Conservation (phyloP, 2,329 filamentous ascomycete genomes). For the Trichoderma afroharzianum region DNA sequence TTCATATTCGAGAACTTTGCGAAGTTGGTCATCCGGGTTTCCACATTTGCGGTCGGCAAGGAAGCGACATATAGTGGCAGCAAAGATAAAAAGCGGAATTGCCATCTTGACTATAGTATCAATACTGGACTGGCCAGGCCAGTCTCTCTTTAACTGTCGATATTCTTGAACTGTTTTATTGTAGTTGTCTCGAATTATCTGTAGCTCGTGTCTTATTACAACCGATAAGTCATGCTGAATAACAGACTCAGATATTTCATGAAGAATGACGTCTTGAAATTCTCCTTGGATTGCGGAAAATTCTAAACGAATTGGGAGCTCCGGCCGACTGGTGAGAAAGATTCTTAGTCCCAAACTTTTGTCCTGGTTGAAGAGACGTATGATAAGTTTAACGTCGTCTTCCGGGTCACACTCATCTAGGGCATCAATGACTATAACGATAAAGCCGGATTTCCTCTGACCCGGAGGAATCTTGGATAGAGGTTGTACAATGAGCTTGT, state of each 20-base stretch:
- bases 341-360: slow-evolving; percentile 24
- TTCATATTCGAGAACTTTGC: slow-evolving; percentile 25
- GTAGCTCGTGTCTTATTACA: not conserved
- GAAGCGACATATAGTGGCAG: slow-evolving; percentile 32
- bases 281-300: slow-evolving; percentile 29
- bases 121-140: slow-evolving; percentile 3
- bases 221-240: not conserved
- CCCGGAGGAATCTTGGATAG: not conserved
- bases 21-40: slow-evolving; percentile 23
- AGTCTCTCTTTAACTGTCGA: not conserved
- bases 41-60: slow-evolving; percentile 22
- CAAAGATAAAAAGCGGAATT: slow-evolving; percentile 35
- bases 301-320: slow-evolving; percentile 35
- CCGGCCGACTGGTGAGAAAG: slow-evolving; percentile 43
- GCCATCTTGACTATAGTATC: slow-evolving; percentile 27
- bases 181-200: not conserved
- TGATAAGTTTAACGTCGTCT: not conserved
- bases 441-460: not conserved
- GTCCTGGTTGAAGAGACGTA: not conserved
- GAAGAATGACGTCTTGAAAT: not conserved
- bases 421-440: not conserved
- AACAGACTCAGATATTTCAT: not conserved
- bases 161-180: not conserved
- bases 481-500: not conserved
- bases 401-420: not conserved